These are phyloP conservation scores for Starmerella tilneyi DNA, from an alignment of 805 yeast species.

Conservation along the genomic window DNA sequence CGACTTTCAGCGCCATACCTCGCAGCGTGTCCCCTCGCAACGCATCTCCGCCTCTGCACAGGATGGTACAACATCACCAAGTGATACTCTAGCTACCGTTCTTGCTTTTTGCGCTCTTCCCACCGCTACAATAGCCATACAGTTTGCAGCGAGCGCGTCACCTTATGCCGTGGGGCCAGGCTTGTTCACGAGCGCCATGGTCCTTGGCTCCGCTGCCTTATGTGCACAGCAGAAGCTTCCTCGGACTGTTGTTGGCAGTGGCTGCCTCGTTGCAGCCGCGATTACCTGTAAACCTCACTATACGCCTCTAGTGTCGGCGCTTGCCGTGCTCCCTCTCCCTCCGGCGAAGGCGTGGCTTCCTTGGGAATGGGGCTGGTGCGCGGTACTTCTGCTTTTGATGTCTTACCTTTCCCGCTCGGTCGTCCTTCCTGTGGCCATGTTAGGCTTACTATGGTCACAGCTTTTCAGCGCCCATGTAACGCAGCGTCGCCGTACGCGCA, in stretches of 20 bases:
- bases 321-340: constrained; percentile 19
- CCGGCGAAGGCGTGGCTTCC: not conserved
- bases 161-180: not conserved
- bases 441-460: constrained; percentile 11
- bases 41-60: not conserved
- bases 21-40: constrained; percentile 22
- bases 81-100: constrained; percentile 9
- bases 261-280: constrained; percentile 9
- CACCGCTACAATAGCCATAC: constrained; percentile 12
- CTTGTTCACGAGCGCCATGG: constrained; percentile 10
- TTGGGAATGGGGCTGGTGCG: constrained; percentile 8
- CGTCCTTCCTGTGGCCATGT: not conserved
- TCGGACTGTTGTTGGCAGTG: constrained; percentile 4
- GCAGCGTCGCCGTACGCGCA: not conserved
- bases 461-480: not conserved
- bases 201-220: constrained; percentile 6
- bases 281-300: constrained; percentile 8
- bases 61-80: constrained; percentile 4
- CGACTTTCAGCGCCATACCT: constrained; percentile 32
- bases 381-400: not conserved
- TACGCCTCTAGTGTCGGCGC: constrained; percentile 10
- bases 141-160: not conserved
- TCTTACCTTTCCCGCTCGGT: not conserved
- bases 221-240: constrained; percentile 1
- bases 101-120: constrained; percentile 16